Evolutionary conservation across 169 alveolate genomes (phyloP), one percentile per base, ranked within the genome.

Genomic region (Cytauxzoon felis): DNA sequence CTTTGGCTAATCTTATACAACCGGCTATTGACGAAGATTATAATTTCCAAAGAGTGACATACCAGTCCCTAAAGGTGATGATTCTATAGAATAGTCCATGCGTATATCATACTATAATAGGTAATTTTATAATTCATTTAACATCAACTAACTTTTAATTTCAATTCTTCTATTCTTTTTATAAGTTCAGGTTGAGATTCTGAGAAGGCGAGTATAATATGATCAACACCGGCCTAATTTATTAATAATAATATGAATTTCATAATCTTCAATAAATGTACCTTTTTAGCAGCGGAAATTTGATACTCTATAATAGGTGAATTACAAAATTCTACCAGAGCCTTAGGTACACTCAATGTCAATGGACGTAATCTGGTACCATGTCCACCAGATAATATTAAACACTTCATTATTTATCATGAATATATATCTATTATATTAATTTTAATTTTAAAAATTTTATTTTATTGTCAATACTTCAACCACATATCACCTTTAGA

Each of bases 361-460:
- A 97, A 89, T 26, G 99, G 99, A 54, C 99, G 89, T 36, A 97
- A 93, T 57, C 99, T 88, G 24, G 99, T 96, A 29, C 99, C 99
- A 80, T 89, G 95, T 29, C 99, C 99, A 16, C 99, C 99, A 19
- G 97, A 98, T 38, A 97, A 84, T 42, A 97, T 93, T 24, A 96
- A 83, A 11, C 98, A 98, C 88, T 97, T 97, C 99, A 95, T 96
- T 53, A 61, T 65, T n/a, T n/a, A n/a, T n/a, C n/a, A n/a, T n/a
- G n/a, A 38, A 13, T 13, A 13, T 13, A 38, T 38, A 38, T 13
- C 13, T 13, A 38, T 13, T 38, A 13, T 38, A 38, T 38, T 38
- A 38, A n/a, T 38, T 38, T 13, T 38, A 38, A 13, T 13, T 38
- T 38, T 13, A n/a, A 38, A 38, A 13, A 13, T 38, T 13, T 38